Percentiles rank a stretch among this genome's conserved stretches.
Evolutionary conservation across 2,329 filamentous ascomycete genomes (phyloP).

Genomic region (Venturia effusa): DNA sequence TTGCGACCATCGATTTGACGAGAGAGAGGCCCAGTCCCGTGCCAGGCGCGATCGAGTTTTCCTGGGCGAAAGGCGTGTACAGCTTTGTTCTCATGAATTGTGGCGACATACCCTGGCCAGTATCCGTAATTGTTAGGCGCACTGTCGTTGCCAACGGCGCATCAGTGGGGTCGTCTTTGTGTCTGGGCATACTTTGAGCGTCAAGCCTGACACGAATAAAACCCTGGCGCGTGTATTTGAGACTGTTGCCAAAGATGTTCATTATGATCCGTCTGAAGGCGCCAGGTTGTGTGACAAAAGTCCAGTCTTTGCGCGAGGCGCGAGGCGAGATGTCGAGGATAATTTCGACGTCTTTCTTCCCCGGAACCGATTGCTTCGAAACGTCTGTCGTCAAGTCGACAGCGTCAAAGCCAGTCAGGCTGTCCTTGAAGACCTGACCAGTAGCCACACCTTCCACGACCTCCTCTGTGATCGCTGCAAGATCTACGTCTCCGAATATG

Average conservation of each 20-base stretch:
- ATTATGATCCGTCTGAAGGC: slow-evolving; percentile 37
- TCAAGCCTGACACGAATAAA: slow-evolving; percentile 22
- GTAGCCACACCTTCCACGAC: slow-evolving; percentile 38
- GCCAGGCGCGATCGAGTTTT: slow-evolving; percentile 48
- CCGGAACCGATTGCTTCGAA: neutral
- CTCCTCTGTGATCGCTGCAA: slow-evolving; percentile 13
- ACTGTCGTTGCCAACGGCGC: slow-evolving; percentile 15
- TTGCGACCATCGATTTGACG: slow-evolving; percentile 47
- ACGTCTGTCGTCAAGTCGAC: slow-evolving; percentile 3
- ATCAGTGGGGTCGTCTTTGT: neutral
- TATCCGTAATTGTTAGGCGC: slow-evolving; percentile 46
- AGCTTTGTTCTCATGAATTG: slow-evolving; percentile 50
- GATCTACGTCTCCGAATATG: slow-evolving; percentile 18
- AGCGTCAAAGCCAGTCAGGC: slow-evolving; percentile 10
- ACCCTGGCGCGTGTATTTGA: slow-evolving; percentile 36
- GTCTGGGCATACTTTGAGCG: slow-evolving; percentile 4
- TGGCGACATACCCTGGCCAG: slow-evolving; percentile 53
- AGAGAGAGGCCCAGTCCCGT: slow-evolving; percentile 56
- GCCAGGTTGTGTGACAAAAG: slow-evolving; percentile 34
- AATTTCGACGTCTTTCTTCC: slow-evolving; percentile 24
- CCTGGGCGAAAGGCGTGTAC: slow-evolving; percentile 55
- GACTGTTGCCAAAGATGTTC: slow-evolving; percentile 38
- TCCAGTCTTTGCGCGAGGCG: slow-evolving; percentile 29
- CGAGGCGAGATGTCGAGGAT: slow-evolving; percentile 33
- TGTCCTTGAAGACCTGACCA: slow-evolving; percentile 34